phyloP scores from a whole-genome alignment of 1,284 basidiomycete species.

The Cutaneotrichosporon sp. region DNA sequence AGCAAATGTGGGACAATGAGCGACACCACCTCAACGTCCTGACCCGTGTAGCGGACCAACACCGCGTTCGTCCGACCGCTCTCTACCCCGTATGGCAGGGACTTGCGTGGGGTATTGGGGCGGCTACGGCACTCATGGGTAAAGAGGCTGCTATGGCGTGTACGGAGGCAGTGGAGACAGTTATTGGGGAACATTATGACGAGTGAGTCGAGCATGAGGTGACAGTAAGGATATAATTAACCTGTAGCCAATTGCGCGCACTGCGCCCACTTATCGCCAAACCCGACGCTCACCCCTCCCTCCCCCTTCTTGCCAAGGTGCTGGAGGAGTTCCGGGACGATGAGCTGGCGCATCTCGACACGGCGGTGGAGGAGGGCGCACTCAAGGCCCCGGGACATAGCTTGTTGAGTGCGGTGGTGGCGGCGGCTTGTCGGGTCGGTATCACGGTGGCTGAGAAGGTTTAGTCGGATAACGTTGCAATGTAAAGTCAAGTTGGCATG shows the following conservation, averaged over 20 bases:
- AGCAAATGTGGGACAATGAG: conserved; percentile 98
- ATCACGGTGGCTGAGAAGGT: conserved; percentile 84
- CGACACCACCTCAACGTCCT: conserved; percentile 86
- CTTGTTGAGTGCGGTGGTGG: conserved; percentile 78
- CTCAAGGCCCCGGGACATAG: conserved; percentile 92
- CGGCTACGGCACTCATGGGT: conserved; percentile 80
- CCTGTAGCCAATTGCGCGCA: conserved; percentile 39
- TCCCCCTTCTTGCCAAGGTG: conserved; percentile 71
- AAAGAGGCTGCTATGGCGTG: conserved; percentile 96
- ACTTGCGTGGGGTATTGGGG: conserved; percentile 81
- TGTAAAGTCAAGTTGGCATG: no score
- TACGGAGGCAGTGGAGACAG: conserved; percentile 95
- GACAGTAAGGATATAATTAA: neutral
- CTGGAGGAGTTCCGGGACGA: conserved; percentile 89
- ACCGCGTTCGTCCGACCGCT: conserved; percentile 77
- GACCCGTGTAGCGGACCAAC: conserved; percentile 78
- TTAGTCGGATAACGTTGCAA: no score
- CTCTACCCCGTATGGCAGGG: conserved; percentile 80
- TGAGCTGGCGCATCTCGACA: conserved; percentile 90
- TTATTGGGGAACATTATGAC: conserved; percentile 97
- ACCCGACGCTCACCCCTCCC: conserved; percentile 63
- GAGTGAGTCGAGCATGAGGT: conserved; percentile 63
- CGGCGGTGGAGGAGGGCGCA: conserved; percentile 82
- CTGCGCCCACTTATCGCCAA: conserved; percentile 45
- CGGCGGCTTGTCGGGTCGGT: conserved; percentile 80